Conservation (phyloP, 495 filamentous ascomycete genomes). For the Neurospora pannonica region DNA sequence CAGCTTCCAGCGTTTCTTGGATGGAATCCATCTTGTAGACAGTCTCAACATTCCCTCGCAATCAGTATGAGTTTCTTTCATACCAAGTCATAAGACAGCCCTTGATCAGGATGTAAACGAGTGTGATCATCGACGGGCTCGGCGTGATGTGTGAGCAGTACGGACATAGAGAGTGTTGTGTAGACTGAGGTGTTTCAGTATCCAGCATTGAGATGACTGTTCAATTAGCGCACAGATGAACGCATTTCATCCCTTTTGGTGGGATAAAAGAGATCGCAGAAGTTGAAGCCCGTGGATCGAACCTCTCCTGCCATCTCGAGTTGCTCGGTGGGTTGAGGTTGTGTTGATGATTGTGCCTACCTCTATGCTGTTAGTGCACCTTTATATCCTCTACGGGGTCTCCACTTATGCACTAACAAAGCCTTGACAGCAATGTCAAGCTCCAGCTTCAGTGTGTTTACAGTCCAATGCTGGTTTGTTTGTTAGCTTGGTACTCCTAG, state of each 20-base stretch:
- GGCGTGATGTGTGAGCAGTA: not conserved
- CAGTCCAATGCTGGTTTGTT: no score
- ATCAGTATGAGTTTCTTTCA: not conserved
- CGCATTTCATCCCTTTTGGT: not conserved
- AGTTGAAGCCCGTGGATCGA: not conserved
- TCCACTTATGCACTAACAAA: not conserved
- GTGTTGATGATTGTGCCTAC: not conserved
- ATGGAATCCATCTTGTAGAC: conserved; percentile 1
- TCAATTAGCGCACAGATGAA: not conserved
- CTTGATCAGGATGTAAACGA: not conserved
- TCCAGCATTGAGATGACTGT: not conserved
- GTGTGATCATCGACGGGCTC: not conserved
- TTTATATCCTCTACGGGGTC: not conserved
- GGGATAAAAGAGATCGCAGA: not conserved
- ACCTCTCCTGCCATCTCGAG: not conserved
- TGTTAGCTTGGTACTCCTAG: no score
- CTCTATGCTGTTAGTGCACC: not conserved
- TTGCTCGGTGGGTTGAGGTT: not conserved
- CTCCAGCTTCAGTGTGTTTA: conserved; percentile 6
- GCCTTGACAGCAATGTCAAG: not conserved
- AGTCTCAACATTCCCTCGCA: not conserved
- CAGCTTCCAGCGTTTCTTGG: conserved; percentile 9
- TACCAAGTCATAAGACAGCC: not conserved
- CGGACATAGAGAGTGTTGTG: not conserved
- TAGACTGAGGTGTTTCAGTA: not conserved